Conservation (phyloP, 1,284 basidiomycete species). For the Termitomyces sp. region DNA sequence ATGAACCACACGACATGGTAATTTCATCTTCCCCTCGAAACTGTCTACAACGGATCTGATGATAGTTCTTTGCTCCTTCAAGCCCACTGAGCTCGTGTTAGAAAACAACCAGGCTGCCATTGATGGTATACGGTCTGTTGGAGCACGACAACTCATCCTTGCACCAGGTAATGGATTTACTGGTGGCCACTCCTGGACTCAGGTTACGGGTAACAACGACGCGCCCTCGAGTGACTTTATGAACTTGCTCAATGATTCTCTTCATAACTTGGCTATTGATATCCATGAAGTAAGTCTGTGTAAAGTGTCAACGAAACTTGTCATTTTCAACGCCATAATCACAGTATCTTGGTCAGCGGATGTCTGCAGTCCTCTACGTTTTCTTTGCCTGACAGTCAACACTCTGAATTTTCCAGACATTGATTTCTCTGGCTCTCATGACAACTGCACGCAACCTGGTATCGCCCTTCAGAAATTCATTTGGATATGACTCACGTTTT, state of each 20-base stretch:
- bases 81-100: slow-evolving; percentile 37
- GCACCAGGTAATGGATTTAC: slow-evolving; percentile 43
- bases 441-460: slow-evolving; percentile 37
- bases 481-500: not conserved
- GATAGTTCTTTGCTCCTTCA: not conserved
- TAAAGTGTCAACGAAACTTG: not conserved
- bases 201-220: slow-evolving; percentile 27
- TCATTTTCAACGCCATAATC: not conserved
- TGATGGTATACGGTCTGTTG: slow-evolving; percentile 34
- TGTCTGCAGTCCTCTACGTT: not conserved
- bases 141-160: slow-evolving; percentile 39
- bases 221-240: slow-evolving; percentile 38
- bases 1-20: slow-evolving; percentile 43
- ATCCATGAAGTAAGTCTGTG: slow-evolving; percentile 34
- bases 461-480: not conserved
- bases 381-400: not conserved
- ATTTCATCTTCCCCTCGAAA: not conserved
- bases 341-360: slow-evolving; percentile 26
- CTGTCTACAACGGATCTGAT: not conserved
- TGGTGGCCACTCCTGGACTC: slow-evolving; percentile 40
- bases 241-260: slow-evolving; percentile 35
- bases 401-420: slow-evolving; percentile 22
- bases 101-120: slow-evolving; percentile 40
- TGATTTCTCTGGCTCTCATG: slow-evolving; percentile 40
- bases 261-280: slow-evolving; percentile 40